Evolutionary conservation across 805 yeast genomes (phyloP).

Genomic region (Hanseniaspora lachancei): DNA sequence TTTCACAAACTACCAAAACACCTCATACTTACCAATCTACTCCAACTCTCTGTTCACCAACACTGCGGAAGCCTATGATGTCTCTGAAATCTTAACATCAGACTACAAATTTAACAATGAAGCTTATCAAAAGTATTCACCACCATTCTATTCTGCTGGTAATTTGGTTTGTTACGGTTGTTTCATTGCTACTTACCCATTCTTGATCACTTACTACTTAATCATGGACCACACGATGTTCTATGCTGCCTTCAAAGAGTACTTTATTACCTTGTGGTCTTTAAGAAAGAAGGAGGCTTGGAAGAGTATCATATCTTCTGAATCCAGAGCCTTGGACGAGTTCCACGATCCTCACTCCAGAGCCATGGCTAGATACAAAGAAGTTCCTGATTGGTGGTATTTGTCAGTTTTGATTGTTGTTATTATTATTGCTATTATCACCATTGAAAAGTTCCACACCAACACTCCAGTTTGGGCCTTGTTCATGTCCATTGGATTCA

Average conservation of each 20-base stretch:
- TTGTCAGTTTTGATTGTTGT: constrained; percentile 30
- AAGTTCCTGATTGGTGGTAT: constrained; percentile 59
- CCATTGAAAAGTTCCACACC: constrained; percentile 33
- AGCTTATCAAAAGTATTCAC: constrained; percentile 42
- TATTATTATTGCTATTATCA: constrained; percentile 29
- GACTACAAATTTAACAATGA: constrained; percentile 32
- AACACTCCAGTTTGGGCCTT: constrained; percentile 57
- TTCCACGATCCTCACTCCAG: constrained; percentile 42
- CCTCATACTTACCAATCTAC: constrained; percentile 47
- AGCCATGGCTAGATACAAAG: constrained; percentile 45
- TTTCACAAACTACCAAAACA: constrained; percentile 44
- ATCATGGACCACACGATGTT: constrained; percentile 32
- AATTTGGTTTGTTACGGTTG: constrained; percentile 47
- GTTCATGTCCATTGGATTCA: constrained; percentile 39
- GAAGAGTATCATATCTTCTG: constrained; percentile 24
- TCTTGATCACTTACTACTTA: constrained; percentile 38
- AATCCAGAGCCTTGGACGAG: constrained; percentile 21
- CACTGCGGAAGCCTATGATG: constrained; percentile 35
- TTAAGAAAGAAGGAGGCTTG: constrained; percentile 16
- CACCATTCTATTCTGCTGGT: constrained; percentile 55
- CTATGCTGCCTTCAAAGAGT: constrained; percentile 31
- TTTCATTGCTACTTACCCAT: constrained; percentile 43
- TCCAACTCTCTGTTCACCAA: constrained; percentile 39
- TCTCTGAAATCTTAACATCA: constrained; percentile 33
- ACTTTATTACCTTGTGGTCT: constrained; percentile 14